Conservation (phyloP, 805 yeast species). For the Candida sphagnicola region DNA sequence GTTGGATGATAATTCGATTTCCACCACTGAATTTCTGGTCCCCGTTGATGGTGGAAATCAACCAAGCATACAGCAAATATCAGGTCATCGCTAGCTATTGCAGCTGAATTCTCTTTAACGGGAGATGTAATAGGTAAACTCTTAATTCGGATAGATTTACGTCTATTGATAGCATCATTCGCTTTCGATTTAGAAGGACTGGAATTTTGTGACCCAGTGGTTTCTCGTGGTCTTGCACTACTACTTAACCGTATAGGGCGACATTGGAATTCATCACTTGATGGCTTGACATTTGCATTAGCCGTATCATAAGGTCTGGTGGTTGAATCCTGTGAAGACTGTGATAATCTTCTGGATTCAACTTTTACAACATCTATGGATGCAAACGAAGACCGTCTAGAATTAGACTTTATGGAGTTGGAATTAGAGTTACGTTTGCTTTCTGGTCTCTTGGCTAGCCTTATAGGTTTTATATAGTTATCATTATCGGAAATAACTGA, state of each 20-base stretch:
- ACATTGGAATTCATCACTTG: constrained; percentile 30
- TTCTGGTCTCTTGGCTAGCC: constrained; percentile 23
- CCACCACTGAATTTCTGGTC: constrained; percentile 96
- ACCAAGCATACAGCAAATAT: constrained; percentile 85
- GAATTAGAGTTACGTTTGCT: constrained; percentile 5
- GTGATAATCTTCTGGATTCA: constrained; percentile 1
- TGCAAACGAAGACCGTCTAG: constrained; percentile 2
- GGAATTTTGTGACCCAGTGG: too few relatives aligned
- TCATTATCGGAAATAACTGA: not conserved
- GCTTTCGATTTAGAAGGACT: too few relatives aligned
- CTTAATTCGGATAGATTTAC: constrained; percentile 30
- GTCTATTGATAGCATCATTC: too few relatives aligned
- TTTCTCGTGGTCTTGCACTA: not conserved
- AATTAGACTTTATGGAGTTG: not conserved
- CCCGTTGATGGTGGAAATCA: constrained; percentile 86
- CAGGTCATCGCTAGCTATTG: constrained; percentile 9
- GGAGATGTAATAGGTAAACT: constrained; percentile 29
- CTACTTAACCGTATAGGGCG: constrained; percentile 32
- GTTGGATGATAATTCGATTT: constrained; percentile 41
- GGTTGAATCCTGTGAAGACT: constrained; percentile 4
- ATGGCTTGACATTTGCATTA: constrained; percentile 5
- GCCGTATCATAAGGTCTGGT: constrained; percentile 1
- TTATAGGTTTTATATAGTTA: constrained; percentile 21
- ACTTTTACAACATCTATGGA: constrained; percentile 1
- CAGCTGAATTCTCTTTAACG: not conserved